These are phyloP conservation scores for Hamigera avellanea DNA, from an alignment of 495 filamentous ascomycete species.

Conservation along the genomic window DNA sequence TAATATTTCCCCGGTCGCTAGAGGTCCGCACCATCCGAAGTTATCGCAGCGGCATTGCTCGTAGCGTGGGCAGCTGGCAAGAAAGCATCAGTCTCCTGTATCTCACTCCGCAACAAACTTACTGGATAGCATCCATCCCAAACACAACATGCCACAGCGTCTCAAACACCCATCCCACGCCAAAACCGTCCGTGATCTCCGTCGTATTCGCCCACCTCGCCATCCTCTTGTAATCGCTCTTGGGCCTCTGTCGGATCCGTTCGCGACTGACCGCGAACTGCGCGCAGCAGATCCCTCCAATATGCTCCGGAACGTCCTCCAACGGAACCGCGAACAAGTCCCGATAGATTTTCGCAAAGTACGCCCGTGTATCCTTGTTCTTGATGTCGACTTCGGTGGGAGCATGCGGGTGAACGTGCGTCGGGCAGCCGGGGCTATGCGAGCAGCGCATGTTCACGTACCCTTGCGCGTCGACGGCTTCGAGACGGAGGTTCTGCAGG, in stretches of 20 bases:
- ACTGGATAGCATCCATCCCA: constrained; percentile 28
- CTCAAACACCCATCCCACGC: constrained; percentile 32
- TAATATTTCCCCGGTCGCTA: no score
- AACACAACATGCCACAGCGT: constrained; percentile 33
- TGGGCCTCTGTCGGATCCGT: constrained; percentile 26
- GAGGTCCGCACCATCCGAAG: constrained; percentile 32
- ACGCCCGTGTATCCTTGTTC: constrained; percentile 22
- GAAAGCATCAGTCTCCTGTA: background rate
- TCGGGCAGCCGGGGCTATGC: constrained; percentile 26
- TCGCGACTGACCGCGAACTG: constrained; percentile 37
- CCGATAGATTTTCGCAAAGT: constrained; percentile 23
- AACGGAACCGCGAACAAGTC: constrained; percentile 15
- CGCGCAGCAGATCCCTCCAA: constrained; percentile 37
- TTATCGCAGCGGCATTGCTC: constrained; percentile 34
- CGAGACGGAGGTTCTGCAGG: constrained; percentile 19
- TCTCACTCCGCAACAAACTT: constrained; percentile 4
- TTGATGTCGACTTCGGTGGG: constrained; percentile 24
- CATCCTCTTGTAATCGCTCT: constrained; percentile 30
- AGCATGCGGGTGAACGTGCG: constrained; percentile 15
- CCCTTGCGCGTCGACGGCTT: constrained; percentile 26
- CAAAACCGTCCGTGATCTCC: constrained; percentile 23
- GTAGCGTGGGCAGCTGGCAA: constrained; percentile 22
- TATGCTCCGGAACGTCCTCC: constrained; percentile 21
- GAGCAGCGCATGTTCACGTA: constrained; percentile 33
- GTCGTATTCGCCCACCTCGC: constrained; percentile 27